A percentile compares a stretch with the other conserved stretches of the same genome.
Conservation (phyloP, 805 yeast genomes). For the Limtongia smithiae region DNA sequence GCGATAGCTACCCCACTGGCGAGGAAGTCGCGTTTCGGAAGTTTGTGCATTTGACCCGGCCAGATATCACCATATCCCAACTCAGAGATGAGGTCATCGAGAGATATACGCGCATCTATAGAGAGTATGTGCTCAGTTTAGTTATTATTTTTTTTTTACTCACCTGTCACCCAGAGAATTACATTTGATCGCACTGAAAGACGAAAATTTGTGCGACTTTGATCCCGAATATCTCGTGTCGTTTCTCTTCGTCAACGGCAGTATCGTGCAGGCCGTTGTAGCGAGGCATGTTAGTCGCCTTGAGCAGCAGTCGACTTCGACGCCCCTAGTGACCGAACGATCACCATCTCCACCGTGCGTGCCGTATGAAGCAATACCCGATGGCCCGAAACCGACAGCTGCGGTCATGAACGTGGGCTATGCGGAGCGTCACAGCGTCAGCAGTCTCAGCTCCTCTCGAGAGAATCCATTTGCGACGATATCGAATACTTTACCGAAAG, state of each 20-base stretch:
- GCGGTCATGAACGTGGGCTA: no score
- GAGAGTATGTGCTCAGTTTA: constrained; percentile 5
- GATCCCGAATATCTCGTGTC: constrained; percentile 14
- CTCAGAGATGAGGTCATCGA: constrained; percentile 14
- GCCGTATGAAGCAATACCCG: no score
- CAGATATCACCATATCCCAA: constrained; percentile 3
- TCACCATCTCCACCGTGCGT: background rate
- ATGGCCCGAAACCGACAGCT: no score
- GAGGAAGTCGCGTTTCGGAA: constrained; percentile 1
- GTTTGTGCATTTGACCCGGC: constrained; percentile 16
- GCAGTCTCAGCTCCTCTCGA: no score
- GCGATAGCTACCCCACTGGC: background rate
- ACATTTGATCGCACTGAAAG: constrained; percentile 2
- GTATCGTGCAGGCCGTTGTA: constrained; percentile 2
- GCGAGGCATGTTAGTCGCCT: background rate
- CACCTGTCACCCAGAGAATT: constrained; percentile 1
- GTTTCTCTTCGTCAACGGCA: constrained; percentile 5
- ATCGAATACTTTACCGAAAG: no score
- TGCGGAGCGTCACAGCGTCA: no score
- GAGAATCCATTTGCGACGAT: no score
- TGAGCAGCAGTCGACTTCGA: background rate
- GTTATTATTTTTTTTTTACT: background rate
- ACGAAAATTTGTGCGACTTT: constrained; percentile 15
- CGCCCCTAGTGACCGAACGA: background rate
- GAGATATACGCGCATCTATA: constrained; percentile 13